Percentiles rank a stretch among this genome's conserved stretches.
phyloP scores from a whole-genome alignment of 75 land plant species.

The Pinus albicaulis region DNA sequence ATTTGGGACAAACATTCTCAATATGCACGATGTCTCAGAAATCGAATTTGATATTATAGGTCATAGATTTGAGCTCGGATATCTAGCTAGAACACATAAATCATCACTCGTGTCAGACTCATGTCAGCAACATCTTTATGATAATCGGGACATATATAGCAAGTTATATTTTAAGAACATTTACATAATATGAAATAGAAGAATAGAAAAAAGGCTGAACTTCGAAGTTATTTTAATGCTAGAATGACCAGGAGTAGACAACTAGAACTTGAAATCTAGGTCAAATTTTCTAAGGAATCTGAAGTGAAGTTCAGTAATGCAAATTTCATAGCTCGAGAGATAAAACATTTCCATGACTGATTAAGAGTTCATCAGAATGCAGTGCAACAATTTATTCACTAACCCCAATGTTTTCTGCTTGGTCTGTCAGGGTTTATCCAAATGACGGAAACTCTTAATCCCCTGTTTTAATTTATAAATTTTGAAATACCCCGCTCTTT shows the following conservation, averaged over 20 bases:
- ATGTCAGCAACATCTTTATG: neutral
- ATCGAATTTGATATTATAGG: neutral
- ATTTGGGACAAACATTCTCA: neutral
- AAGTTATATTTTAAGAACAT: neutral
- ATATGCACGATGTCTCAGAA: neutral
- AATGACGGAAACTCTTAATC: no score
- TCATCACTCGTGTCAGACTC: neutral
- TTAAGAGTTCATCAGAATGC: neutral
- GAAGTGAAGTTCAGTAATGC: neutral
- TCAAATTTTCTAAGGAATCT: neutral
- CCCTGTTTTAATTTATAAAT: no score
- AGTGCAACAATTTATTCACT: no score
- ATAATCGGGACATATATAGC: neutral
- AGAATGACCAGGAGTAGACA: neutral
- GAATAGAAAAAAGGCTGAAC: neutral
- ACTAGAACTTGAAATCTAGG: neutral
- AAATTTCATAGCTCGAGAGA: constrained; percentile 1
- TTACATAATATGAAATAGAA: neutral
- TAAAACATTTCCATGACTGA: neutral
- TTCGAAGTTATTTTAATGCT: neutral
- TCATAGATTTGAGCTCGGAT: neutral
- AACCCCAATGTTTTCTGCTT: no score
- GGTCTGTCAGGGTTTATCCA: no score
- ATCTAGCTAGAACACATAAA: neutral
- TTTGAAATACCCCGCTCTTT: no score